Conservation (phyloP, 768 basidiomycete species). For the Amanita pseudoporphyria region DNA sequence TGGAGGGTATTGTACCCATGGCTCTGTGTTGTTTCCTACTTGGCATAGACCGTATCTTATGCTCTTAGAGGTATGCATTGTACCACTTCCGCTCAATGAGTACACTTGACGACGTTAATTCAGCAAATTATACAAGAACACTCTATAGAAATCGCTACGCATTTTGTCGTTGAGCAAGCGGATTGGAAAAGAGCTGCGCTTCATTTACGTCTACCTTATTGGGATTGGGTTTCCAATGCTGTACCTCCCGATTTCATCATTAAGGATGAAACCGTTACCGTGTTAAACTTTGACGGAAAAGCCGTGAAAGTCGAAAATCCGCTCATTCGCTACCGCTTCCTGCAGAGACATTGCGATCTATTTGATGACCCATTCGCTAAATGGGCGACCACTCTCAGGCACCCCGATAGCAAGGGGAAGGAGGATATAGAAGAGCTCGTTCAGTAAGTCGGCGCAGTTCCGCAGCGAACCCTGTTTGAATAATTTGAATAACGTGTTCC, state of each 20-base stretch:
- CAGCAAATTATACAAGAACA: conserved; percentile 39
- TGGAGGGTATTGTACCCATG: conserved; percentile 46
- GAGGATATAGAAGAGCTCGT: conserved; percentile 22
- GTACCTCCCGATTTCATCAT: conserved; percentile 30
- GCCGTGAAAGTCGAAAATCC: conserved; percentile 24
- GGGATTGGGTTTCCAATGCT: conserved; percentile 38
- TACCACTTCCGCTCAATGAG: neutral
- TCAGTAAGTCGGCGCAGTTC: conserved; percentile 13
- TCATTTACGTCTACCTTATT: conserved; percentile 34
- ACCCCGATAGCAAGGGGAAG: conserved; percentile 20
- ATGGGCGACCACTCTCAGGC: conserved; percentile 28
- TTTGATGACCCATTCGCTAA: conserved; percentile 20
- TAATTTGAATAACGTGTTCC: too few species aligned
- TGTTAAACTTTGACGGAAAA: conserved; percentile 20
- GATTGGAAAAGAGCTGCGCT: conserved; percentile 24
- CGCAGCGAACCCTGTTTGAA: too few species aligned
- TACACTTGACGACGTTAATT: neutral
- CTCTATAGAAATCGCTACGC: conserved; percentile 30
- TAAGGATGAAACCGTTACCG: conserved; percentile 16
- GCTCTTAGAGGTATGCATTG: conserved; percentile 34
- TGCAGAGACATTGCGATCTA: conserved; percentile 19
- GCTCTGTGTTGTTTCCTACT: conserved; percentile 34
- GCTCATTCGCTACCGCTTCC: conserved; percentile 19
- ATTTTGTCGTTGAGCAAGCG: conserved; percentile 22
- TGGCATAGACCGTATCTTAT: conserved; percentile 47